These are phyloP conservation scores for Nakataea oryzae DNA, from an alignment of 2,329 filamentous ascomycete genomes.

Conservation along the genomic window DNA sequence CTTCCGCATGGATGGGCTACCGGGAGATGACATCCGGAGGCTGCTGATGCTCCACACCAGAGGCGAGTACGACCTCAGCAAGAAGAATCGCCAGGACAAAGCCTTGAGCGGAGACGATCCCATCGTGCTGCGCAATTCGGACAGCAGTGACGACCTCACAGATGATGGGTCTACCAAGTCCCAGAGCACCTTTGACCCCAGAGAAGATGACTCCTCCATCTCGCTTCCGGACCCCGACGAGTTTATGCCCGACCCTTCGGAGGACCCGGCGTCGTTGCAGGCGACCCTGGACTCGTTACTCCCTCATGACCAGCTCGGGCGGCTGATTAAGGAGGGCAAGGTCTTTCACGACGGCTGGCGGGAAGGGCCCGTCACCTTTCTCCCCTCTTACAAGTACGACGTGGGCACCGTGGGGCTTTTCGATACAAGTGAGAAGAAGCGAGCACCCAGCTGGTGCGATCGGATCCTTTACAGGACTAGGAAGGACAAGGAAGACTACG, in stretches of 20 bases:
- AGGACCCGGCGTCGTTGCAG: conserved; percentile 78
- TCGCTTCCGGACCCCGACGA: conserved; percentile 54
- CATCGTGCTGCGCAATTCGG: conserved; percentile 31
- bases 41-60: conserved; percentile 73
- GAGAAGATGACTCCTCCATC: conserved; percentile 26
- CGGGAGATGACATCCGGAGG: conserved; percentile 80
- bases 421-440: conserved; percentile 88
- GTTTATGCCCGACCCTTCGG: conserved; percentile 54
- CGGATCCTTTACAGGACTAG: conserved; percentile 79
- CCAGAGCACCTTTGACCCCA: conserved; percentile 10
- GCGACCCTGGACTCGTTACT: conserved; percentile 80
- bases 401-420: conserved; percentile 86
- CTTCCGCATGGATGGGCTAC: conserved; percentile 79
- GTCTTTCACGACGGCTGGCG: conserved; percentile 86
- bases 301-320: conserved; percentile 77
- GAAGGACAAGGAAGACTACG: conserved; percentile 55
- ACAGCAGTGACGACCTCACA: conserved; percentile 36
- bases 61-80: conserved; percentile 59
- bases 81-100: conserved; percentile 22
- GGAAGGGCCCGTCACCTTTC: conserved; percentile 77
- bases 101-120: conserved; percentile 36
- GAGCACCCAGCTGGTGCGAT: conserved; percentile 94
- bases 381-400: conserved; percentile 97
- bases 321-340: conserved; percentile 64
- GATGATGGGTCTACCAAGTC: conserved; percentile 17